Evolutionary conservation across 306 rosid genomes (phyloP).

Genomic region (Lathyrus sativus): DNA sequence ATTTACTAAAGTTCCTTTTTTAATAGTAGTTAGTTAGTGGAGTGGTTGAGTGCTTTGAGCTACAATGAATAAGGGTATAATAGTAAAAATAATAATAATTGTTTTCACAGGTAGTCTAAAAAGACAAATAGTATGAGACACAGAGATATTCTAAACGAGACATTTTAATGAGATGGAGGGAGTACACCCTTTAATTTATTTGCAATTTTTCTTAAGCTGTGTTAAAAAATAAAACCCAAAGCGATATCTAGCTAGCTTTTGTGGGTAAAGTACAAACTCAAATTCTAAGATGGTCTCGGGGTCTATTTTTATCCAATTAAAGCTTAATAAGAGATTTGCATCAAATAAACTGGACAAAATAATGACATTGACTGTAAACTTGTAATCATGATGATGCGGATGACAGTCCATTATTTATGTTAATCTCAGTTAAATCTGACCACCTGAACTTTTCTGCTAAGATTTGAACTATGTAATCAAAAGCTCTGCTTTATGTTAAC

Average conservation of each 20-base stretch:
- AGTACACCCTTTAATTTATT: not conserved
- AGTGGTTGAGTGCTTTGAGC: not conserved
- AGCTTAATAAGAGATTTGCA: not conserved
- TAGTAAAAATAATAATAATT: not conserved
- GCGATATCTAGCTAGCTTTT: not conserved
- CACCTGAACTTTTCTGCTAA: conserved; percentile 1
- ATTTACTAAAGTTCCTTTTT: not conserved
- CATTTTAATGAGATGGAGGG: not conserved
- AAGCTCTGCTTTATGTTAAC: not conserved
- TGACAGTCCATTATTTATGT: not conserved
- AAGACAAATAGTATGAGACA: not conserved
- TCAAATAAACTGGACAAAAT: conserved; percentile 1
- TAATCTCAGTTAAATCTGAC: not conserved
- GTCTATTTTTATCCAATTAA: not conserved
- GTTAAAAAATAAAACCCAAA: not conserved
- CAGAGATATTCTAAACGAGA: not conserved
- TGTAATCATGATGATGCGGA: conserved; percentile 1
- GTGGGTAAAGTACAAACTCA: not conserved
- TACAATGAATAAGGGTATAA: not conserved
- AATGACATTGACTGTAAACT: not conserved
- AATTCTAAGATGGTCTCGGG: not conserved
- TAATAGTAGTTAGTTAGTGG: not conserved
- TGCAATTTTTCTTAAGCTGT: not conserved
- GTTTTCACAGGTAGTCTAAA: not conserved
- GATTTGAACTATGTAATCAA: not conserved